Evolutionary conservation across 805 yeast genomes (phyloP), one percentile per base, ranked within the genome.

Genomic region (Wickerhamomyces pijperi): DNA sequence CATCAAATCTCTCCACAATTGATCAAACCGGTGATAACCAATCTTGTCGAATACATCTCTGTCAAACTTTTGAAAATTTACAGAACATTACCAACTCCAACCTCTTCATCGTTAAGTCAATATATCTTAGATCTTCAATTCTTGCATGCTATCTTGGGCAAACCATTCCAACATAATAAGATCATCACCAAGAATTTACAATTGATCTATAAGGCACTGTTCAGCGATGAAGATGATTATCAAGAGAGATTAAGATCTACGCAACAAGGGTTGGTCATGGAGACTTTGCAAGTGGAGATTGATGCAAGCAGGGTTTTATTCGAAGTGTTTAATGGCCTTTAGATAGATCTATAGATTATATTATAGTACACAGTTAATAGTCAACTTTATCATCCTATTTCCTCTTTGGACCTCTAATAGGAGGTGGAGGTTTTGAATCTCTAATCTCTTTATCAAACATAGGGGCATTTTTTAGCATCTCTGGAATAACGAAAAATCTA

Each of bases 401-500:
- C 50, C 65, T 64, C 42, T 55, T 63, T 36, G 79, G 78, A 7
- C 80, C 82, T 49, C 84, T 68, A 28, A 78, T 70, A 7, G 87
- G 87, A 16, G 86, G 85, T 37, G 76, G 73, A 3, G 85, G 86
- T 55, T 72, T n/a, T n/a, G n/a, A n/a, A n/a, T n/a, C n/a, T n/a
- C n/a, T 78, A 19, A 71, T 72, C 37, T 71, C 60, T 54, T 66
- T 62, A 47, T 76, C 78, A 50, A 90, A 81, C 78, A 88, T 74
- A 13, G 97, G 97, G 1, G 97, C 96, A 55, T 86, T 76, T 49
- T 70, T 72, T 38, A 90, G 68, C 60, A 88, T 78, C 37, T 90
- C 97, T 0, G 98, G 98, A 5, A 92, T 78, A 17, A 80, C 75
- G 46, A 92, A 71, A 58, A 86, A 81, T 44, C 87, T 73, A 19